A percentile compares a stretch with the other conserved stretches of the same genome.
Evolutionary conservation across 2,329 filamentous ascomycete genomes (phyloP).

Genomic region (Aspergillus sp.): DNA sequence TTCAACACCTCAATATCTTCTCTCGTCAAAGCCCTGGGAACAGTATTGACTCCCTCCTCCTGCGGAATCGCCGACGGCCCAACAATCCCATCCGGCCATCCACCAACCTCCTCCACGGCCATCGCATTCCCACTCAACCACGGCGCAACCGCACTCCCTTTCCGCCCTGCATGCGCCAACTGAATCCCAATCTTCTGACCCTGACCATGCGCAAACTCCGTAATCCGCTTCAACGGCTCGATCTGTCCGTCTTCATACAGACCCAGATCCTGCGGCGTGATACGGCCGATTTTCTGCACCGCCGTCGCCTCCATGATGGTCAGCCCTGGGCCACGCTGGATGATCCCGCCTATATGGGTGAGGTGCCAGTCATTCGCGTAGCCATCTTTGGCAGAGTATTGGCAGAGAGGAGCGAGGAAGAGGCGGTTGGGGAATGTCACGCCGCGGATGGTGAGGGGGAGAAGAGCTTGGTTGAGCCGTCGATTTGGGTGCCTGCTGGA

Average conservation of each 20-base stretch:
- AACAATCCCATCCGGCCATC: slow-evolving; percentile 51
- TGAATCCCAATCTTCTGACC: slow-evolving; percentile 73
- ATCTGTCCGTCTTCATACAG: slow-evolving; percentile 84
- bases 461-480: slow-evolving; percentile 52
- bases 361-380: slow-evolving; percentile 78
- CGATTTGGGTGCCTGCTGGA: slow-evolving; percentile 32
- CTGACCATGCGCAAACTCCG: slow-evolving; percentile 77
- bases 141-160: slow-evolving; percentile 55
- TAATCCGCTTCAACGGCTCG: slow-evolving; percentile 60
- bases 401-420: not conserved
- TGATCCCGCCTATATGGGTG: slow-evolving; percentile 74
- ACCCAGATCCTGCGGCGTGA: slow-evolving; percentile 59
- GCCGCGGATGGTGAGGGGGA: slow-evolving; percentile 52
- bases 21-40: slow-evolving; percentile 20
- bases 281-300: slow-evolving; percentile 71
- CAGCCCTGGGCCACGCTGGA: slow-evolving; percentile 70
- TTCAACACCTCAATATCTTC: slow-evolving; percentile 31
- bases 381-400: slow-evolving; percentile 52
- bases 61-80: slow-evolving; percentile 60
- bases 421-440: slow-evolving; percentile 52
- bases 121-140: slow-evolving; percentile 28
- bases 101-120: slow-evolving; percentile 49
- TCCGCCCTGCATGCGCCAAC: slow-evolving; percentile 71
- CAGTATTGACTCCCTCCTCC: slow-evolving; percentile 51
- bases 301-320: slow-evolving; percentile 74